These are phyloP conservation scores for Guadua angustifolia DNA, from an alignment of 176 grass and related monocot genomes.

Conservation along the genomic window DNA sequence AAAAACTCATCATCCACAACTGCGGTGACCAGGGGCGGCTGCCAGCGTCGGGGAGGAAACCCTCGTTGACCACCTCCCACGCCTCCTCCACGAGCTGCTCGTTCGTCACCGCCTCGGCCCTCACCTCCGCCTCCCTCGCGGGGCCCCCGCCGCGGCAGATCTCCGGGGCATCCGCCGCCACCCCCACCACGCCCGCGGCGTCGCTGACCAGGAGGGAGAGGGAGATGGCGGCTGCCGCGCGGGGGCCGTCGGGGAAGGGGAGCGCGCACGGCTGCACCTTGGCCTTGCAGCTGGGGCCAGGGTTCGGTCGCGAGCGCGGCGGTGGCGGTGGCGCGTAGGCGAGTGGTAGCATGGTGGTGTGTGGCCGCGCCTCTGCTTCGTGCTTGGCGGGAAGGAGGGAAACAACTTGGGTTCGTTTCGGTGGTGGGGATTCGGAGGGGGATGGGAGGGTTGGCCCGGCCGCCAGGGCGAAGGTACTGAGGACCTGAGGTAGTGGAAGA, in stretches of 20 bases:
- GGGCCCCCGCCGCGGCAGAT: slow-evolving; percentile 34
- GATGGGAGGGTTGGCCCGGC: neutral
- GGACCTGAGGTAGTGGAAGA: slow-evolving; percentile 34
- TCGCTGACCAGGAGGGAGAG: slow-evolving; percentile 52
- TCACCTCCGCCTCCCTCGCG: slow-evolving; percentile 38
- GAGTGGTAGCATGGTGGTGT: slow-evolving; percentile 45
- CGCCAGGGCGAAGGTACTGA: neutral
- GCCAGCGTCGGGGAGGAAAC: slow-evolving; percentile 69
- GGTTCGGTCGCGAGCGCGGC: slow-evolving; percentile 7
- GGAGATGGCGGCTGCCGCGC: slow-evolving; percentile 61
- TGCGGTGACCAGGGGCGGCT: slow-evolving; percentile 76
- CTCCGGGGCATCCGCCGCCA: slow-evolving; percentile 8
- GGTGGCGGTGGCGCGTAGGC: slow-evolving; percentile 29
- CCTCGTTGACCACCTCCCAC: slow-evolving; percentile 92
- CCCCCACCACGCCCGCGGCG: neutral
- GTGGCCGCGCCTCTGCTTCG: neutral
- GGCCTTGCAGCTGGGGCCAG: neutral
- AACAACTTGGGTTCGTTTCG: neutral
- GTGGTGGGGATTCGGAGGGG: slow-evolving; percentile 17
- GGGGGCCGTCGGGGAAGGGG: slow-evolving; percentile 54
- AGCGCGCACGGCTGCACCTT: slow-evolving; percentile 27
- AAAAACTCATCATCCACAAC: slow-evolving; percentile 66
- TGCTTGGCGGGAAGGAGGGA: neutral
- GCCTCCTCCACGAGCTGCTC: slow-evolving; percentile 89
- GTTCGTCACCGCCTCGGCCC: slow-evolving; percentile 60